These are phyloP conservation scores for Cladochytrium replicatum DNA, from an alignment of 192 early-diverging fungal genomes.

Conservation along the genomic window DNA sequence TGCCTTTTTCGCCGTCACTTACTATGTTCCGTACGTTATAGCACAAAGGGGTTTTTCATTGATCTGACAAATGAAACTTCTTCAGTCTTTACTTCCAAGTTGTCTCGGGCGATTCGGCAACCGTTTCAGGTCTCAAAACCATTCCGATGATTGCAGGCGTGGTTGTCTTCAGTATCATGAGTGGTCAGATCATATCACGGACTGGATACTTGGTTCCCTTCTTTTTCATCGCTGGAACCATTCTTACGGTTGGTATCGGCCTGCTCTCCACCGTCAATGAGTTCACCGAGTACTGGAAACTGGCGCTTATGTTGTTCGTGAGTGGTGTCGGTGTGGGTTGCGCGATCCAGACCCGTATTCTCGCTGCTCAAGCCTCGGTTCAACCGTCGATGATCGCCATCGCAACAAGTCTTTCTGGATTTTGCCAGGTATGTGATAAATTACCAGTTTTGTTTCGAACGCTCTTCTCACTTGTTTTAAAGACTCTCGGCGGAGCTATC, in stretches of 20 bases:
- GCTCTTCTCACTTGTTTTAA: too few species aligned
- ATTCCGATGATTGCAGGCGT: constrained; percentile 23
- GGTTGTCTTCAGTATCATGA: constrained; percentile 10
- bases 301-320: constrained; percentile 55
- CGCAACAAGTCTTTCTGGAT: constrained; percentile 55
- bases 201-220: constrained; percentile 52
- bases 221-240: constrained; percentile 46
- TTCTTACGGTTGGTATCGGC: constrained; percentile 52
- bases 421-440: constrained; percentile 53
- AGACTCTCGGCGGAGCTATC: too few species aligned
- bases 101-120: constrained; percentile 17
- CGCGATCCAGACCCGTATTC: constrained; percentile 56
- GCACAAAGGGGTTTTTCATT: too few species aligned
- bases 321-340: constrained; percentile 60
- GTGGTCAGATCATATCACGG: constrained; percentile 51
- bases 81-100: constrained; percentile 19
- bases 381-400: constrained; percentile 53
- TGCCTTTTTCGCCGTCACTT: constrained; percentile 41
- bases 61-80: background rate
- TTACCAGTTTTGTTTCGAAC: too few species aligned
- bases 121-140: constrained; percentile 10
- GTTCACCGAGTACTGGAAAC: constrained; percentile 33
- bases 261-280: constrained; percentile 56
- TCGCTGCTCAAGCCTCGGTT: constrained; percentile 62
- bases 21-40: constrained; percentile 74